These are phyloP conservation scores for Boletus pseudo-olivaceus DNA, from an alignment of 768 basidiomycete genomes.

Conservation along the genomic window DNA sequence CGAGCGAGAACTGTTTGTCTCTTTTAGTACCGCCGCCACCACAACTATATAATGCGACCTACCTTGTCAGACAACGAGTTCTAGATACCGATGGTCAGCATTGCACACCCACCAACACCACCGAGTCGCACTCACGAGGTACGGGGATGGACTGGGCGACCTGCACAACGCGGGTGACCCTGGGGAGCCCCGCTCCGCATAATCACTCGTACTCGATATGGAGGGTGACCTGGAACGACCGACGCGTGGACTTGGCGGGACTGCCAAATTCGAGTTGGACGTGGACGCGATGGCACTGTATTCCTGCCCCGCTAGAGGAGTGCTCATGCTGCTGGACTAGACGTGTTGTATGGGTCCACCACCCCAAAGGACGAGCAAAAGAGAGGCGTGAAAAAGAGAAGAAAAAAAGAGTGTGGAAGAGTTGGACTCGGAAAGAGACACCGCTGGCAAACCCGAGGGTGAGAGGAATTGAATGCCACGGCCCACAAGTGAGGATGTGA, in stretches of 20 bases:
- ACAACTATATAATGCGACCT: background rate
- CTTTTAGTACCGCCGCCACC: background rate
- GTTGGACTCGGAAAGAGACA: constrained; percentile 10
- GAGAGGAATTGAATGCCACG: background rate
- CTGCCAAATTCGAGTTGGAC: constrained; percentile 18
- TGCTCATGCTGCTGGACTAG: constrained; percentile 21
- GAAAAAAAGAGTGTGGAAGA: constrained; percentile 17
- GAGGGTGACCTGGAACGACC: constrained; percentile 19
- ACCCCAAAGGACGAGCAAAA: background rate
- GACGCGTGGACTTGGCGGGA: constrained; percentile 15
- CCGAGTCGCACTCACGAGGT: constrained; percentile 18
- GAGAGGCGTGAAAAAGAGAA: background rate
- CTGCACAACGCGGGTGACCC: constrained; percentile 11
- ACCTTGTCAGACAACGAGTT: constrained; percentile 30
- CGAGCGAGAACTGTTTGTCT: constrained; percentile 35
- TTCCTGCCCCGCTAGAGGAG: constrained; percentile 22
- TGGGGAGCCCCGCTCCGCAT: constrained; percentile 15
- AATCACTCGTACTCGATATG: constrained; percentile 14
- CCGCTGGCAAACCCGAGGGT: background rate
- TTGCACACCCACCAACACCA: background rate
- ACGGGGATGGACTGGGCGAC: constrained; percentile 27
- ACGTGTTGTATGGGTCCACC: background rate
- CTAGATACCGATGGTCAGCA: constrained; percentile 9
- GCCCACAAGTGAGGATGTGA: background rate
- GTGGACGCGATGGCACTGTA: constrained; percentile 27